Evolutionary conservation across 768 basidiomycete species (phyloP).

Genomic region (Serendipita vermifera): DNA sequence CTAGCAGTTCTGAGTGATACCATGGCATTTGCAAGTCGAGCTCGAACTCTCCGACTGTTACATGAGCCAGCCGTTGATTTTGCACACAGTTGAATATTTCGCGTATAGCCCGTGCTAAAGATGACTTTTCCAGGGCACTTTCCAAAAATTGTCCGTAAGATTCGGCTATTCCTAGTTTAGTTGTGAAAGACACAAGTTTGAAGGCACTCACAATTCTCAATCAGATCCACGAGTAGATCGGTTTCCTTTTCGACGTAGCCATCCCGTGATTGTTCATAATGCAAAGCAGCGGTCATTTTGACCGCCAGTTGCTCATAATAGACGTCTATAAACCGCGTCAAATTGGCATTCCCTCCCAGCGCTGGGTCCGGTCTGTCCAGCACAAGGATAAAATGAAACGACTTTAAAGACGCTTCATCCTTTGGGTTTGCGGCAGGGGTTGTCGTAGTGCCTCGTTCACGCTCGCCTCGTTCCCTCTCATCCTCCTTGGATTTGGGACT

Average conservation of each 20-base stretch:
- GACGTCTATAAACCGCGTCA: conserved; percentile 68
- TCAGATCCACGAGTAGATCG: conserved; percentile 51
- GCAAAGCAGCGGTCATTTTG: conserved; percentile 81
- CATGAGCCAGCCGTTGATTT: conserved; percentile 57
- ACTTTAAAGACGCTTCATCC: conserved; percentile 34
- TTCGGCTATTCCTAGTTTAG: neutral
- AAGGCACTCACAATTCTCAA: conserved; percentile 60
- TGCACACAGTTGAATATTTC: conserved; percentile 68
- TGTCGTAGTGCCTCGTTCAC: conserved; percentile 14
- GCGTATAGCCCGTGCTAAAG: conserved; percentile 70
- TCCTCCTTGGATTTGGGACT: conserved; percentile 16
- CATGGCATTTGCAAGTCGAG: conserved; percentile 82
- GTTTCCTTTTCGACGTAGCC: conserved; percentile 80
- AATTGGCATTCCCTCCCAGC: conserved; percentile 63
- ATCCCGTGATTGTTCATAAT: conserved; percentile 75
- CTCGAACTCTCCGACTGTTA: conserved; percentile 65
- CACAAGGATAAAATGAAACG: conserved; percentile 77
- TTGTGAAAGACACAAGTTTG: conserved; percentile 10
- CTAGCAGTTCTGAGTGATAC: conserved; percentile 56
- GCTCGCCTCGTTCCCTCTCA: conserved; percentile 18
- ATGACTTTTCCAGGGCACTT: conserved; percentile 46
- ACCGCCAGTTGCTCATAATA: conserved; percentile 85
- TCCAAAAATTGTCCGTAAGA: conserved; percentile 20
- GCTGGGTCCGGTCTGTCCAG: conserved; percentile 85
- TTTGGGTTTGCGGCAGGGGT: neutral